These are phyloP conservation scores for Triticum dicoccoides DNA, from an alignment of 176 grass and related monocot genomes.

Conservation along the genomic window DNA sequence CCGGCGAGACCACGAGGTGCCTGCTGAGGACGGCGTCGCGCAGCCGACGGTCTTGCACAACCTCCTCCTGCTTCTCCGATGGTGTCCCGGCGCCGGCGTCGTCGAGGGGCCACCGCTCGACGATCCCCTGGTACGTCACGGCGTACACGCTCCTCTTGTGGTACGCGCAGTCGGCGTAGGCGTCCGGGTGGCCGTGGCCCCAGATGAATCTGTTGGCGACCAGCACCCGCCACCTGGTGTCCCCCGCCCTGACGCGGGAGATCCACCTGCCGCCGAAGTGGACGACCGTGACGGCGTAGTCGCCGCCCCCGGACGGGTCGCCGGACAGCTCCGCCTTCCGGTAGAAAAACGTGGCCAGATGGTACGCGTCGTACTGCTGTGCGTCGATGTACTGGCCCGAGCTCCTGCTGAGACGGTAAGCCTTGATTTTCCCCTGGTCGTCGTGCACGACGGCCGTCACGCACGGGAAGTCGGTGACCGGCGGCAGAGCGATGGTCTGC, in stretches of 20 bases:
- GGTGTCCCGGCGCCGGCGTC: neutral
- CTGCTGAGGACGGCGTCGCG: neutral
- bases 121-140: neutral
- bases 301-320: neutral
- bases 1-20: neutral
- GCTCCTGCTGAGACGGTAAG: neutral
- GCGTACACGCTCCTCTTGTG: slow-evolving; percentile 4
- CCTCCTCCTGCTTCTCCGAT: neutral
- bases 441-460: neutral
- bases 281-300: neutral
- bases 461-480: neutral
- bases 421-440: neutral
- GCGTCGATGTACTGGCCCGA: neutral
- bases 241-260: slow-evolving; percentile 15
- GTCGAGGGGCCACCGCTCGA: slow-evolving; percentile 11
- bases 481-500: neutral
- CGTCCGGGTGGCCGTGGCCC: neutral
- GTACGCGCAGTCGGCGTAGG: slow-evolving; percentile 19
- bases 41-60: neutral
- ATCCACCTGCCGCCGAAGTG: neutral
- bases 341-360: slow-evolving; percentile 5
- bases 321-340: slow-evolving; percentile 27
- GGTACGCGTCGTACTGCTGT: neutral
- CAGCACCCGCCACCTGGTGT: neutral
- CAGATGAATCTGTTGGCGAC: neutral